These are phyloP conservation scores for Corylus heterophylla DNA, from an alignment of 306 rosid species.

Conservation along the genomic window DNA sequence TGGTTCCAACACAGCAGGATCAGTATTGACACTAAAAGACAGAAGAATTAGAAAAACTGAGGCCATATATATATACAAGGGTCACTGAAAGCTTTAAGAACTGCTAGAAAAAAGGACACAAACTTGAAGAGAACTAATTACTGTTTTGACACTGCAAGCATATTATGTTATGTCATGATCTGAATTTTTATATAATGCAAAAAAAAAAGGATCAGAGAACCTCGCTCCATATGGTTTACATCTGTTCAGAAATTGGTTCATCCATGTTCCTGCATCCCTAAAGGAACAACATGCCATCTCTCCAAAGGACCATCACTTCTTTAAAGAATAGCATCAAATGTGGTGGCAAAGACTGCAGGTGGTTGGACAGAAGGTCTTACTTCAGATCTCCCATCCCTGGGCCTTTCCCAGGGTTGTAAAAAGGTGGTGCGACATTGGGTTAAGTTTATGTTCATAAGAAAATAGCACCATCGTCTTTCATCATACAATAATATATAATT, in stretches of 20 bases:
- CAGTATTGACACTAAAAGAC: slow-evolving; percentile 1
- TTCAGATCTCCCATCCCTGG: background rate
- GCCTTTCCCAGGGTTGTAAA: background rate
- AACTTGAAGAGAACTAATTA: background rate
- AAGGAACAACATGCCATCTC: background rate
- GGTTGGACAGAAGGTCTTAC: background rate
- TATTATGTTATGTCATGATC: background rate
- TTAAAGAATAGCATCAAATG: background rate
- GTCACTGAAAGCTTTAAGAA: background rate
- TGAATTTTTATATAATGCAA: background rate
- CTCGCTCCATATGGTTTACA: background rate
- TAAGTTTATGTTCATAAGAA: background rate
- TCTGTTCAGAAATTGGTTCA: slow-evolving; percentile 1
- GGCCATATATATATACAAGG: background rate
- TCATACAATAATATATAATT: background rate
- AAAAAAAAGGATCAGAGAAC: background rate
- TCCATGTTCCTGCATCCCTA: background rate
- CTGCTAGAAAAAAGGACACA: background rate
- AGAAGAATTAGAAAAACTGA: background rate
- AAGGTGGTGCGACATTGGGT: background rate
- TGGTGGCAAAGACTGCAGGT: background rate
- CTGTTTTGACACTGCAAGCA: background rate
- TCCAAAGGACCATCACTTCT: background rate
- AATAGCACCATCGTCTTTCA: background rate
- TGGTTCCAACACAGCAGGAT: slow-evolving; percentile 27